Conservation (phyloP, 2,329 filamentous ascomycete species). For the Coleophoma eucalyptorum region DNA sequence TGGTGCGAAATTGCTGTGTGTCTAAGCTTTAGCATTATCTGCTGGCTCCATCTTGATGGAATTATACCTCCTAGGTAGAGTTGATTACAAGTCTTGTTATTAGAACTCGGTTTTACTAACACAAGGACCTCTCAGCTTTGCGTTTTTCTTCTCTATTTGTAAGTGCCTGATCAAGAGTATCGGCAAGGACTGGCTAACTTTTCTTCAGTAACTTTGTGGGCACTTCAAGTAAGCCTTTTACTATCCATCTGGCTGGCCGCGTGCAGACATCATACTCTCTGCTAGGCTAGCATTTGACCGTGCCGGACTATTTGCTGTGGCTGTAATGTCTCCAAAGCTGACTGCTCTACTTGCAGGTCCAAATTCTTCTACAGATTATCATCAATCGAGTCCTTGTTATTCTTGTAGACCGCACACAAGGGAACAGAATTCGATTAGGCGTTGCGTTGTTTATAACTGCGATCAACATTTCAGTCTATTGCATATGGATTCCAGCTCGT, state of each 20-base stretch:
- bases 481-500: slow-evolving; percentile 49
- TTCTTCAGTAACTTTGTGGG: slow-evolving; percentile 19
- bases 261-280: neutral
- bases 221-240: slow-evolving; percentile 35
- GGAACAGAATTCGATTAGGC: slow-evolving; percentile 36
- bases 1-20: slow-evolving; percentile 41
- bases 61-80: slow-evolving; percentile 28
- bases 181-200: too few species aligned
- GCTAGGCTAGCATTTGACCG: too few species aligned
- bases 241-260: neutral
- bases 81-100: too few species aligned
- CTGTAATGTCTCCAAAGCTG: too few species aligned
- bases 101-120: neutral
- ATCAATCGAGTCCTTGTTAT: slow-evolving; percentile 50
- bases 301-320: too few species aligned
- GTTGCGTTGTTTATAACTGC: slow-evolving; percentile 34
- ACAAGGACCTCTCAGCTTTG: slow-evolving; percentile 11
- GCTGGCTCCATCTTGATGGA: slow-evolving; percentile 35
- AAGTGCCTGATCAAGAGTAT: slow-evolving; percentile 1
- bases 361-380: slow-evolving; percentile 50
- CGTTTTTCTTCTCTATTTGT: slow-evolving; percentile 19
- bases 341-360: slow-evolving; percentile 29
- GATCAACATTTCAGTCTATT: slow-evolving; percentile 50
- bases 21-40: slow-evolving; percentile 32
- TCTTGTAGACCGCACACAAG: slow-evolving; percentile 33